A percentile compares a stretch with the other conserved stretches of the same genome.
Conservation (phyloP, 179 eudicot genomes). For the Nepenthes alata region DNA sequence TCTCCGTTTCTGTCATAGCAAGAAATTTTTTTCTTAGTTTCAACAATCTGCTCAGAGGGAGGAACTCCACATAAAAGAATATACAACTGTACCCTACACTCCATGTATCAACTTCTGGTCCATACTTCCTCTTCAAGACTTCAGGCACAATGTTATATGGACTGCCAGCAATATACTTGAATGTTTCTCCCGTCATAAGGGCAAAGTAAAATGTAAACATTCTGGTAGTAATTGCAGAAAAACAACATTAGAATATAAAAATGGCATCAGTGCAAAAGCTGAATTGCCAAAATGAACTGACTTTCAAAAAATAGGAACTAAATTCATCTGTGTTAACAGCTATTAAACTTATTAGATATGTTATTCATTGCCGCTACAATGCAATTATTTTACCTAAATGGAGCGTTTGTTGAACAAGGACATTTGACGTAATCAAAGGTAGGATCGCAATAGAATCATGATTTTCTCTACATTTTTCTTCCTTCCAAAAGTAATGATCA, state of each 20-base stretch:
- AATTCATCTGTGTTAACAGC: too few species aligned
- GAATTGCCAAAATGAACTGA: too few species aligned
- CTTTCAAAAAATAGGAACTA: too few species aligned
- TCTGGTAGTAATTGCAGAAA: not conserved
- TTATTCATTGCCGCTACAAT: too few species aligned
- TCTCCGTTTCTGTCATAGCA: slow-evolving; percentile 47
- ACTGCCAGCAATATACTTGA: slow-evolving; percentile 53
- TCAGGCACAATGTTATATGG: slow-evolving; percentile 59
- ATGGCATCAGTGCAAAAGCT: not conserved
- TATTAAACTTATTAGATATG: too few species aligned
- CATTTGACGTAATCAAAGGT: too few species aligned
- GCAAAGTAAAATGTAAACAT: not conserved
- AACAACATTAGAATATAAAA: not conserved
- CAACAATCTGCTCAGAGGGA: slow-evolving; percentile 56
- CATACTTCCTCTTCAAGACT: slow-evolving; percentile 48
- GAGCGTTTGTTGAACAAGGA: too few species aligned
- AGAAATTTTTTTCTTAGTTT: not conserved
- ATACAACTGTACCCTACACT: slow-evolving; percentile 52
- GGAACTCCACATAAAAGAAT: slow-evolving; percentile 57
- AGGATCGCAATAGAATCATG: too few species aligned
- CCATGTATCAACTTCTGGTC: slow-evolving; percentile 61
- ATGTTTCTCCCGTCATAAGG: slow-evolving; percentile 29
- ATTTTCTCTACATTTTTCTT: too few species aligned
- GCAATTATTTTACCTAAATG: too few species aligned
- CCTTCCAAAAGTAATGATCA: not conserved